phyloP scores from a whole-genome alignment of 805 yeast species.

The Yarrowia yakushimensis region DNA sequence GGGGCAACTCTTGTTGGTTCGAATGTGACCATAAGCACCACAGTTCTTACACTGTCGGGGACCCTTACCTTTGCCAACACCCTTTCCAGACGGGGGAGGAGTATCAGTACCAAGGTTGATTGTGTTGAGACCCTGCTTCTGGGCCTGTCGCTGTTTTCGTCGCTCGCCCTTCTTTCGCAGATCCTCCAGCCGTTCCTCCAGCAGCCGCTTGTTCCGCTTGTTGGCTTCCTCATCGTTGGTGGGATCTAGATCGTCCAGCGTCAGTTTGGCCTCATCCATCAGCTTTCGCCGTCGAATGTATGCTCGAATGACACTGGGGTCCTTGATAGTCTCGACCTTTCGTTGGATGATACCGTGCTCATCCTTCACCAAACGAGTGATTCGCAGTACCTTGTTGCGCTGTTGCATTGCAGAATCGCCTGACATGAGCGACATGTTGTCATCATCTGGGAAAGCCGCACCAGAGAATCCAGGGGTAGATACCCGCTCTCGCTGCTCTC shows the following conservation, averaged over 20 bases:
- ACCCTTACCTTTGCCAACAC: conserved; percentile 67
- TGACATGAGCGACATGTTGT: conserved; percentile 37
- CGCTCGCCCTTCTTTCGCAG: conserved; percentile 73
- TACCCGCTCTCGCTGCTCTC: conserved; percentile 25
- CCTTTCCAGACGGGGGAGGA: conserved; percentile 46
- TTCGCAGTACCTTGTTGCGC: conserved; percentile 49
- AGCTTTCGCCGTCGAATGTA: conserved; percentile 69
- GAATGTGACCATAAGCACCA: conserved; percentile 92
- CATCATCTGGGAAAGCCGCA: conserved; percentile 40
- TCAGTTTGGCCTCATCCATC: conserved; percentile 48
- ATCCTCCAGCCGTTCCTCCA: conserved; percentile 80
- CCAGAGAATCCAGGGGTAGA: background rate
- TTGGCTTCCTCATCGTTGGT: conserved; percentile 84
- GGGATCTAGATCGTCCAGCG: conserved; percentile 64
- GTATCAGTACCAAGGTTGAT: background rate
- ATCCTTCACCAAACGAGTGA: conserved; percentile 77
- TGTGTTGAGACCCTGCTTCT: conserved; percentile 38
- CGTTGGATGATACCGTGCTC: conserved; percentile 83
- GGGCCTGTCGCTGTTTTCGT: conserved; percentile 54
- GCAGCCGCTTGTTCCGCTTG: conserved; percentile 62
- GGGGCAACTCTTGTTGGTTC: conserved; percentile 90
- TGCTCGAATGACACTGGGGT: conserved; percentile 82
- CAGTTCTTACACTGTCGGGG: conserved; percentile 88
- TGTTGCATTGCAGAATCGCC: conserved; percentile 33
- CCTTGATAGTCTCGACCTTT: conserved; percentile 70